phyloP scores from a whole-genome alignment of 495 filamentous ascomycete species.

The Parathielavia appendiculata region DNA sequence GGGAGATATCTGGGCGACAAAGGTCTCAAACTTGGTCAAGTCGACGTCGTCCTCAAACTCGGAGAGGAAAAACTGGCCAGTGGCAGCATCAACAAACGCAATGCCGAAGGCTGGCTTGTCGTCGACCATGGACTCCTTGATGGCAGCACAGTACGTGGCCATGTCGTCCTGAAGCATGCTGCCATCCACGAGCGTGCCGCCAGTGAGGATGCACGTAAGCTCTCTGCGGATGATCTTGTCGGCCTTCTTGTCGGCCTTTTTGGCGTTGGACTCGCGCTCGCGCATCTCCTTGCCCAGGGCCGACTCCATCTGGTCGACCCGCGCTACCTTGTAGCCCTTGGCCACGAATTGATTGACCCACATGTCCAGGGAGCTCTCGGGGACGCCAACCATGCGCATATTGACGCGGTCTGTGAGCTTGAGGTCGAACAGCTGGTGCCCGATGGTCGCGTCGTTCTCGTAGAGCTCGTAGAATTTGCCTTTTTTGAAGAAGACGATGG shows the following conservation, averaged over 20 bases:
- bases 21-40: conserved; percentile 96
- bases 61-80: conserved; percentile 88
- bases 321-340: conserved; percentile 92
- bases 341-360: conserved; percentile 95
- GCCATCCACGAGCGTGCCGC: conserved; percentile 88
- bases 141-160: conserved; percentile 92
- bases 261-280: conserved; percentile 62
- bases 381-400: conserved; percentile 97
- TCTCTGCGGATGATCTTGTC: conserved; percentile 93
- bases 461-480: conserved; percentile 99
- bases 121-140: conserved; percentile 80
- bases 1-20: conserved; percentile 88
- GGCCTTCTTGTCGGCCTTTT: conserved; percentile 73
- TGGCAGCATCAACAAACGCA: conserved; percentile 92
- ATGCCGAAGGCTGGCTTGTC: conserved; percentile 82
- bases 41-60: conserved; percentile 90
- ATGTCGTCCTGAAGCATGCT: conserved; percentile 98
- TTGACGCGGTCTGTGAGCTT: conserved; percentile 98
- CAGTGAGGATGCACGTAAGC: conserved; percentile 82
- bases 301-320: conserved; percentile 94
- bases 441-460: conserved; percentile 96
- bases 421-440: conserved; percentile 93
- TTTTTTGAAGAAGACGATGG: conserved; percentile 99
- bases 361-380: conserved; percentile 80
- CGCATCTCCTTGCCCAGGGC: conserved; percentile 98